Evolutionary conservation across 1,284 basidiomycete species (phyloP).

Genomic region (Irpex sp.): DNA sequence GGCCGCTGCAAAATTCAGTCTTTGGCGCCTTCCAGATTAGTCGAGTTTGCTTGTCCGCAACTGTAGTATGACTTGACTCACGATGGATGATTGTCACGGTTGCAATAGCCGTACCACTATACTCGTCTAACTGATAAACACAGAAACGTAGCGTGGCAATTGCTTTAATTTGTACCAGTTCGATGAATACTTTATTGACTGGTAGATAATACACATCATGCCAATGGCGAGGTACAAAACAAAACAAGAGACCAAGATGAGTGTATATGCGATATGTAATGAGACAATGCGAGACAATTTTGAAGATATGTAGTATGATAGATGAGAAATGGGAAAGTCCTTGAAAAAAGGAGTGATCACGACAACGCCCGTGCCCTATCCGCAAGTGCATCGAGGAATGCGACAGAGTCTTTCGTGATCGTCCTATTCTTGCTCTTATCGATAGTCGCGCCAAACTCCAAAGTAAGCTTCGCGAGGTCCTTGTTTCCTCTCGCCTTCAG

Average conservation of each 20-base stretch:
- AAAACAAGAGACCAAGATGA: background rate
- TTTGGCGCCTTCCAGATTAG: no score
- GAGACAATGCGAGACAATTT: background rate
- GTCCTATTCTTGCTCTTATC: slow-evolving; percentile 60
- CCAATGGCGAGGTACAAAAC: no score
- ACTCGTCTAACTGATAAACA: no score
- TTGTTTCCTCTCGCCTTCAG: slow-evolving; percentile 42
- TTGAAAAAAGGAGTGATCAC: background rate
- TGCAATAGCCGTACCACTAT: no score
- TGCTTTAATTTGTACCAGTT: no score
- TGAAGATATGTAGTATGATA: background rate
- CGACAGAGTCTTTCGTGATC: slow-evolving; percentile 70
- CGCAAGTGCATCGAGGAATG: slow-evolving; percentile 58
- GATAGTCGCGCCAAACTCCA: slow-evolving; percentile 61
- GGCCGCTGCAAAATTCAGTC: no score
- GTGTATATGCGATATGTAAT: background rate
- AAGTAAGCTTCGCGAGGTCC: slow-evolving; percentile 54
- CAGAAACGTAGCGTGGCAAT: no score
- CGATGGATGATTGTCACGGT: no score
- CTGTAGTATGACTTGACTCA: no score
- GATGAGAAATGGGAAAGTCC: background rate
- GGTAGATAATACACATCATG: no score
- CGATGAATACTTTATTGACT: no score
- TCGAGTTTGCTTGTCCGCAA: no score
- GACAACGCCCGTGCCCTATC: slow-evolving; percentile 36